Base-by-base conservation (phyloP, 345 rosid genomes). In the Dipteronia dyeriana region DNA sequence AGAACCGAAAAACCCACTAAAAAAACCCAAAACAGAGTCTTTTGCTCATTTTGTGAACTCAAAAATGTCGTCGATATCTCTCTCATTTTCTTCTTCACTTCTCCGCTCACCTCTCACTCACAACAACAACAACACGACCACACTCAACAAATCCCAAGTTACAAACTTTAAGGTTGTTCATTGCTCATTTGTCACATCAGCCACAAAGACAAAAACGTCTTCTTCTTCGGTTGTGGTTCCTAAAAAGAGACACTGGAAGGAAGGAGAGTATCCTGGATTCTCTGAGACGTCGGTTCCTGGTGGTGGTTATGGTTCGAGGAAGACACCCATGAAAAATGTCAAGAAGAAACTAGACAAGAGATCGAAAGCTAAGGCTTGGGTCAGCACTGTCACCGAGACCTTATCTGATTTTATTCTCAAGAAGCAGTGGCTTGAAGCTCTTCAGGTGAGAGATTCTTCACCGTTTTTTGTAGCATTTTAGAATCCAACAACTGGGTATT, bases 381-480 rank as follows among this genome's bases (percentile, higher is more conserved):
- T 47, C 70, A 81, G 71, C 85, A 90, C 97, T 66, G 97, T 93
- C 77, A 88, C 99, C 8, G 99, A 93, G 79, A 79, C 89, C 57
- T 85, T 95, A 62, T 90, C 97, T 43, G 95, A 93, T 71, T 82
- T 67, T 81, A 89, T 95, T 81, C 85, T 82, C 67, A 91, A 90
- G 82, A 95, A 91, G 79, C 92, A 90, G 63, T 93, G 97, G 98
- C 60, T 79, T 62, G 81, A 90, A 79, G 98, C 99, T 75, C 94
- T 95, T 22, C 86, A 91, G 94, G 97, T 94, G 25, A 19, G 23
- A 12, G 23, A 12, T 51, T 51, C 17, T 41, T 51, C 34, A 70
- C 51, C 14, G 13, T 25, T 22, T 56, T 34, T 34, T 34, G 6
- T 34, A 34, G 38, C 38, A 4, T 34, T 34, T 34, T 64, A 4